Evolutionary conservation across 441 rosid species (phyloP), one percentile per base, ranked within the genome.

Genomic region (Biscutella laevigata): DNA sequence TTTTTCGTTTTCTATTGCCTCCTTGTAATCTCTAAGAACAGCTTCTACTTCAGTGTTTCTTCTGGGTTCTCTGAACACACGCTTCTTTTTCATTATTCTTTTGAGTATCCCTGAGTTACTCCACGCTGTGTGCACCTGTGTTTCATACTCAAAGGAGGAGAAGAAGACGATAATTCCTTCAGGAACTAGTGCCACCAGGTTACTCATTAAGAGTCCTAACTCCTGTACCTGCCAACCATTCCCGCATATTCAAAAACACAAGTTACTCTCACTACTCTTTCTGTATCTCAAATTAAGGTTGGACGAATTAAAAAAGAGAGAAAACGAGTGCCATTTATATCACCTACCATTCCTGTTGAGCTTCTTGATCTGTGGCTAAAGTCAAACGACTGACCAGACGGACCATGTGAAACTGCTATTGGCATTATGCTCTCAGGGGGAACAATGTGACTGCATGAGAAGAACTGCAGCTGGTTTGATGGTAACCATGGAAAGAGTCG

Each of bases 141-240:
- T 74, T 78, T 86, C 95, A 30, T 88, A 86, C 30, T 88, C 97
- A 59, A 80, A 92, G 42, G 99, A 92, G 50, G 99, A 82, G 74
- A 92, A 88, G 82, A 92, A 92, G 66, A 86, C 89, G 43, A 92
- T 78, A 29, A 88, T 76, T 66, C 97, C 97, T 72, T 82, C 92
- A 10, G 99, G 95, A 71, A 86, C 86, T 67, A 82, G 67, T 27
- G 79, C 66, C 42, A 64, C 88, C 75, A 92, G 59, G 76, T 92
- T 92, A 86, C 97, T 79, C 57, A 92, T 78, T 71, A 86, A 66
- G 30, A 76, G 80, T 57, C 99, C 95, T 22, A 88, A 76, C 83
- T 92, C 99, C 67, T 80, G 77, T 53, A 86, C 70, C 99, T 92
- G 84, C 53, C 41, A 56, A 62, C 50, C 68, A 39, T 16, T 30